Base-by-base conservation (phyloP, 495 filamentous ascomycete genomes). In the Penicillium dipodomyicola region DNA sequence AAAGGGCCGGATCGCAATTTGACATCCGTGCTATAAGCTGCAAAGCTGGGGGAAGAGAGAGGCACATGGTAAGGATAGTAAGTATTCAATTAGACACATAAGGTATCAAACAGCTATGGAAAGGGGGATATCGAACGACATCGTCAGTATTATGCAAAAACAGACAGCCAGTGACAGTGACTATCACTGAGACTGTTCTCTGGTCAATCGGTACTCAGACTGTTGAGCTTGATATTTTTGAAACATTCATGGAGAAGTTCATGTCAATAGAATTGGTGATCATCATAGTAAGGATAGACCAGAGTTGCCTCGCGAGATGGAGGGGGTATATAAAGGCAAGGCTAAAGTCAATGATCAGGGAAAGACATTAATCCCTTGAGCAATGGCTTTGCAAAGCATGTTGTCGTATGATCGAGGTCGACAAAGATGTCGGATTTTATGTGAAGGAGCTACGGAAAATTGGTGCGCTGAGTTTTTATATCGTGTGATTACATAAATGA, bases 1-100 rank as follows among this genome's bases (percentile, higher is more conserved):
- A 77, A 80, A 76, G 64, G 80, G 79, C 86, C 80, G 83, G 80
- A 87, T 90, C 91, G 92, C 85, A 96, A 96, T 96, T 96, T 96
- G 92, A 96, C 92, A 96, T 96, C 89, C 86, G 90, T 96, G 92
- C 92, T 92, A 52, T 40, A 17, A 39, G 6, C 35, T 17, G 70
- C 60, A 17, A 43, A 37, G 52, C 23, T 20, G 32, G 43, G 2
- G 14, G 9, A 11, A 9, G 20, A 15, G 4, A n/a, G 6, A 39
- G 35, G n/a, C 35, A 46, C 44, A 48, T 14, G 23, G 29, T 10
- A 19, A 48, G 20, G 25, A 52, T 27, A 5, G 49, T 42, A 20
- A 52, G 49, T 52, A 41, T 52, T 41, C 35, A 25, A 51, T 51
- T 51, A 12, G 33, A 43, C 17, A 25, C 17, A 22, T 29, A 29